Base-by-base conservation (phyloP, 106 monocot species). In the Acorus calamus region DNA sequence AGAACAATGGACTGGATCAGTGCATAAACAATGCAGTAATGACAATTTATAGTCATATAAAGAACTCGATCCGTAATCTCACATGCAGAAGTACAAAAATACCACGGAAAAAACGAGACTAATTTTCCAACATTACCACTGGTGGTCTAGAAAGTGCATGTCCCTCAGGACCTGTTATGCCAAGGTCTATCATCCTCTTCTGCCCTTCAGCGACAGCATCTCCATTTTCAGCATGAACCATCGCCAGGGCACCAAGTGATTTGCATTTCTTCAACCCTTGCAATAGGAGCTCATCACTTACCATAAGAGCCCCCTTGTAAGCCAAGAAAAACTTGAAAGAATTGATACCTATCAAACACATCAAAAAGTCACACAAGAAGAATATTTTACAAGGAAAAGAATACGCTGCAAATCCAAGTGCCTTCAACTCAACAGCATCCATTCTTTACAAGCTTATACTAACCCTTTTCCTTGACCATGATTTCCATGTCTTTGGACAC, bases 321-420 rank as follows among this genome's bases (percentile, higher is more conserved):
- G 96, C 96, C 87, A 98, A 78, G 79, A 98, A 98, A 70, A 98
- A 98, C 68, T 98, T 98, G 81, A 98, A 98, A 77, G 96, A 98
- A 66, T 98, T 98, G 77, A 98, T 92, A 62, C 94, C 94, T 96
- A 70, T 50, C 47, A 61, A 46, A 57, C 54, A 70, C 7, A n/a
- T 7, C 8, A 56, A 44, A 46, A 61, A 10, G 7, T 50, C 45
- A 13, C 41, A 46, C 41, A 63, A 49, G 14, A n/a, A 60, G 14
- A 2, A 13, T 7, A 55, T 42, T 13, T 49, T 66, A 42, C n/a
- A 45, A 11, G 11, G 3, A 44, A 42, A 45, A 47, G 41, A 60
- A 9, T 13, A 49, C 45, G 43, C 12, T 7, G 2, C 3, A 51
- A 41, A 3, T 50, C 41, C 7, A 42, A 46, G 50, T 48, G 12